Evolutionary conservation across 192 early-diverging fungal genomes (phyloP).

Genomic region (Rhizophagus clarus): DNA sequence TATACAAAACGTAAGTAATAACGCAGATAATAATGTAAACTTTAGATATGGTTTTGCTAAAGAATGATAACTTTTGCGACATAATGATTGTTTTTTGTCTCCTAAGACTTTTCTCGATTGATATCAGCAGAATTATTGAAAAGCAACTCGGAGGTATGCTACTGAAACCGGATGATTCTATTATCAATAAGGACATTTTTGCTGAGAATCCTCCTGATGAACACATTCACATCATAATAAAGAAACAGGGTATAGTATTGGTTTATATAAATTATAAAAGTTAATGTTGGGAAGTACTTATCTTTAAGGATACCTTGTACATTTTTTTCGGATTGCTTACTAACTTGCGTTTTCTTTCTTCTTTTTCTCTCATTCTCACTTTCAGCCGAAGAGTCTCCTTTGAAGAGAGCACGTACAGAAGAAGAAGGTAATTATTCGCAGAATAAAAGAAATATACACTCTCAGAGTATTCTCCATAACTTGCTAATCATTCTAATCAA

Average conservation of each 20-base stretch:
- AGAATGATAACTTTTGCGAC: no score
- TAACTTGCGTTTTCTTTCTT: not conserved
- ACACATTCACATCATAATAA: not conserved
- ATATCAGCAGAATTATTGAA: no score
- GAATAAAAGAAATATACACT: not conserved
- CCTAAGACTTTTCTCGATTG: no score
- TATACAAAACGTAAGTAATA: no score
- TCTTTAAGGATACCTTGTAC: not conserved
- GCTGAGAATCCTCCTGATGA: not conserved
- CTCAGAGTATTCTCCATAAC: not conserved
- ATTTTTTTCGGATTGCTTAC: not conserved
- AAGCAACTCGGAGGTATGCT: not conserved
- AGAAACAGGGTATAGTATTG: not conserved
- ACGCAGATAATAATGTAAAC: no score
- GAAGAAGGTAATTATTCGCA: conserved; percentile 8
- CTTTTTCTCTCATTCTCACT: not conserved
- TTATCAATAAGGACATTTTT: not conserved
- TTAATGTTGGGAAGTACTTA: not conserved
- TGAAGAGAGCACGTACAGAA: conserved; percentile 10
- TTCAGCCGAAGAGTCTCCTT: not conserved
- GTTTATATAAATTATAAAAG: not conserved
- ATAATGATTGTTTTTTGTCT: no score
- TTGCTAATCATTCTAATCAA: conserved; percentile 23
- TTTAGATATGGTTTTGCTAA: no score
- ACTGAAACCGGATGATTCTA: not conserved